Percentiles rank a stretch among this genome's conserved stretches.
Evolutionary conservation across 495 filamentous ascomycete genomes (phyloP).

Genomic region (Penicillium angulare): DNA sequence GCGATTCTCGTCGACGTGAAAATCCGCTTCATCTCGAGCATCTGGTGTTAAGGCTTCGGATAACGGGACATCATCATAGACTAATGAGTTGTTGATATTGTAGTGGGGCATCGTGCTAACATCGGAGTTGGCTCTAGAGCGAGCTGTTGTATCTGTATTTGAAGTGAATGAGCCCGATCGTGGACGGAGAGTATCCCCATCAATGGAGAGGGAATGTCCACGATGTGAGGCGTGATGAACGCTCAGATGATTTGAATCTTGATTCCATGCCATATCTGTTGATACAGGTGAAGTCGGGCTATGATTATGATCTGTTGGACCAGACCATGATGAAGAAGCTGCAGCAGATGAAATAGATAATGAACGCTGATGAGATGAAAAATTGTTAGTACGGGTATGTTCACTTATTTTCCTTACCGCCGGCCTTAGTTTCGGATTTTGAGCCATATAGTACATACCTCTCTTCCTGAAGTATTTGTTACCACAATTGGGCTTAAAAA

Average conservation of each 20-base stretch:
- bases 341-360: slow-evolving; percentile 17
- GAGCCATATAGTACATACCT: slow-evolving; percentile 19
- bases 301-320: slow-evolving; percentile 23
- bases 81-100: slow-evolving; percentile 28
- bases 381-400: not conserved
- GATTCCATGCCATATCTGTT: slow-evolving; percentile 29
- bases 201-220: slow-evolving; percentile 40
- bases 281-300: slow-evolving; percentile 25
- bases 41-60: slow-evolving; percentile 66
- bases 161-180: slow-evolving; percentile 50
- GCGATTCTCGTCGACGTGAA: slow-evolving; percentile 62
- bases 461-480: slow-evolving; percentile 21
- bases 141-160: slow-evolving; percentile 33
- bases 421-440: not conserved
- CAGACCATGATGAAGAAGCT: slow-evolving; percentile 20
- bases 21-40: slow-evolving; percentile 61
- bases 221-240: slow-evolving; percentile 38
- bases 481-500: slow-evolving; percentile 18
- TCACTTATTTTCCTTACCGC: slow-evolving; percentile 1
- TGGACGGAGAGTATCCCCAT: slow-evolving; percentile 50
- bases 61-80: slow-evolving; percentile 43
- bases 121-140: slow-evolving; percentile 45
- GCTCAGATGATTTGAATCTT: slow-evolving; percentile 24
- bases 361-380: slow-evolving; percentile 12
- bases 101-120: slow-evolving; percentile 22